These are phyloP conservation scores for Pisolithus sp. DNA, from an alignment of 768 basidiomycete genomes.

Conservation along the genomic window DNA sequence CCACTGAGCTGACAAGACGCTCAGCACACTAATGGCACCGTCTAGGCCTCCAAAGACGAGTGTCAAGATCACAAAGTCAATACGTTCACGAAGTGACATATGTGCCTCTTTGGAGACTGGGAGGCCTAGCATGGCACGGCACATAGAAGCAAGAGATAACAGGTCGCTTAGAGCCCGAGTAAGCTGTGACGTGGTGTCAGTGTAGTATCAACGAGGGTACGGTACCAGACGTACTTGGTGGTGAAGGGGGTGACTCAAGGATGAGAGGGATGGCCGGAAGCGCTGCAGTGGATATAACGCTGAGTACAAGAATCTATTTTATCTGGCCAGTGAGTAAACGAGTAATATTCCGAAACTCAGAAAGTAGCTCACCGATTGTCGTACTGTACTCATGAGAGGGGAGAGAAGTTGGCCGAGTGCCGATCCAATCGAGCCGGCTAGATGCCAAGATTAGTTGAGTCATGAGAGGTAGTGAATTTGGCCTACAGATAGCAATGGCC, in stretches of 20 bases:
- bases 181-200: constrained; percentile 37
- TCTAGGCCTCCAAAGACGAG: constrained; percentile 60
- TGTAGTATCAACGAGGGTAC: too few relatives aligned
- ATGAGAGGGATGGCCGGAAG: constrained; percentile 60
- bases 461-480: background rate
- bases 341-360: too few relatives aligned
- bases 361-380: constrained; percentile 46
- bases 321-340: background rate
- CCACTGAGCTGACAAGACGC: constrained; percentile 60
- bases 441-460: background rate
- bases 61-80: constrained; percentile 61
- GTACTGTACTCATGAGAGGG: constrained; percentile 48
- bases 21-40: constrained; percentile 58
- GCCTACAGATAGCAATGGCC: constrained; percentile 44
- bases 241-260: constrained; percentile 56
- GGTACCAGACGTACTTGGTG: constrained; percentile 51
- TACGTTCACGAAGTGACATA: constrained; percentile 61
- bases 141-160: constrained; percentile 45
- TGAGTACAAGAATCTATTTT: constrained; percentile 59
- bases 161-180: constrained; percentile 55
- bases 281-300: constrained; percentile 59
- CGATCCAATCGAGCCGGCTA: constrained; percentile 69
- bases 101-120: constrained; percentile 34
- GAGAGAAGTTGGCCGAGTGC: constrained; percentile 71
- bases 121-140: constrained; percentile 46